phyloP scores from a whole-genome alignment of 2,329 filamentous ascomycete genomes.

The Orbilia oligospora region DNA sequence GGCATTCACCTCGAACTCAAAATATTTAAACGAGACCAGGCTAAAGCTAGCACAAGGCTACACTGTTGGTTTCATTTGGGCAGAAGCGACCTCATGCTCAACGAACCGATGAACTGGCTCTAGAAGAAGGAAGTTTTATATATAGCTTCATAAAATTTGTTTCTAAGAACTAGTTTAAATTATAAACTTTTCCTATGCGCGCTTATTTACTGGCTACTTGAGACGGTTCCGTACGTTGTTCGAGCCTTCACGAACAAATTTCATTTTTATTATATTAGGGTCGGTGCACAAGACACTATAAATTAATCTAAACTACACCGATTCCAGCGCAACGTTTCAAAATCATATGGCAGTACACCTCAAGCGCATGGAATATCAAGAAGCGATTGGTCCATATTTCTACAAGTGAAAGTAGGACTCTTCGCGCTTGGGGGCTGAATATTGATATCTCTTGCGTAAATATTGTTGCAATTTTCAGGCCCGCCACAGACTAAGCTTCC shows the following conservation, averaged over 20 bases:
- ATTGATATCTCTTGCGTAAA: constrained; percentile 69
- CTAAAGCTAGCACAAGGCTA: too few relatives aligned
- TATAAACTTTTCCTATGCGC: too few relatives aligned
- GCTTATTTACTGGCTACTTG: neutral
- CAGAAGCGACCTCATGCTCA: too few relatives aligned
- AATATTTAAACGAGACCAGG: too few relatives aligned
- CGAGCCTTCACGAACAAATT: too few relatives aligned
- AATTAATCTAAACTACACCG: constrained; percentile 9
- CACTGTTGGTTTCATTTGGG: too few relatives aligned
- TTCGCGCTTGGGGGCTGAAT: constrained; percentile 70
- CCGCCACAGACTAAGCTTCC: constrained; percentile 70
- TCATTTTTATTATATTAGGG: too few relatives aligned
- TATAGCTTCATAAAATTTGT: too few relatives aligned
- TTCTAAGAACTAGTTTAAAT: too few relatives aligned
- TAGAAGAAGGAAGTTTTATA: neutral
- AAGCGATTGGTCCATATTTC: constrained; percentile 66
- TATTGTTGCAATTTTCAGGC: constrained; percentile 68
- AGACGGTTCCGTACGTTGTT: too few relatives aligned
- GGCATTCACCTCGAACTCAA: too few relatives aligned
- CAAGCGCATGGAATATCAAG: constrained; percentile 48
- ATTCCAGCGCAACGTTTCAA: neutral
- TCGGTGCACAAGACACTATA: too few relatives aligned
- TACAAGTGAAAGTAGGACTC: constrained; percentile 68
- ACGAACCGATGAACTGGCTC: neutral
- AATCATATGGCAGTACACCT: neutral